Percentiles rank a stretch among this genome's conserved stretches.
Conservation (phyloP, 495 filamentous ascomycete species). For the Patellaria atrata region DNA sequence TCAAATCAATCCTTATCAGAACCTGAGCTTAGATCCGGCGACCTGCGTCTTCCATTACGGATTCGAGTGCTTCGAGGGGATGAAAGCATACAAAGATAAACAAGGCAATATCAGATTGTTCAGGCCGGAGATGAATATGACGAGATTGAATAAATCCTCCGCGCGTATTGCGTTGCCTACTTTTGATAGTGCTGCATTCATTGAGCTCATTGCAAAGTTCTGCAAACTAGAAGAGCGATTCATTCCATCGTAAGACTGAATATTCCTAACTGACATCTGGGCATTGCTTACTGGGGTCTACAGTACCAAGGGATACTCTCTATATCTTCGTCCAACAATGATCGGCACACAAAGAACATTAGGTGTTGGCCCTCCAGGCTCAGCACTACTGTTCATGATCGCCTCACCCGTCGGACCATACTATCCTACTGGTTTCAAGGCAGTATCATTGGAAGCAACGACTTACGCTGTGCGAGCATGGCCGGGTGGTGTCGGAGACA, state of each 20-base stretch:
- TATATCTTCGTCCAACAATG: constrained; percentile 91
- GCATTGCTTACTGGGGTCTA: constrained; percentile 9
- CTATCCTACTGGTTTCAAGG: constrained; percentile 96
- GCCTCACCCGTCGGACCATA: constrained; percentile 95
- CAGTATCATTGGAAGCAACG: constrained; percentile 82
- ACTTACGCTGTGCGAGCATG: constrained; percentile 91
- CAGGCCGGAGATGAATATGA: constrained; percentile 95
- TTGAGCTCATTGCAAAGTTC: constrained; percentile 65
- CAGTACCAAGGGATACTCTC: constrained; percentile 63
- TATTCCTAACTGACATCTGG: background rate
- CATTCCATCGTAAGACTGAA: constrained; percentile 51
- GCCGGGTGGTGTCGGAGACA: constrained; percentile 93
- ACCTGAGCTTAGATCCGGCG: constrained; percentile 87
- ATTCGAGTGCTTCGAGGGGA: constrained; percentile 93
- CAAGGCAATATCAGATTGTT: constrained; percentile 67
- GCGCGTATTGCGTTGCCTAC: constrained; percentile 83
- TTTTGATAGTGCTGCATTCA: constrained; percentile 55
- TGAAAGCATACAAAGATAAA: constrained; percentile 91
- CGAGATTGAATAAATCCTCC: constrained; percentile 74
- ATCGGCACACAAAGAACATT: constrained; percentile 92
- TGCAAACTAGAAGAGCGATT: constrained; percentile 71
- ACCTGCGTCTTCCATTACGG: constrained; percentile 98
- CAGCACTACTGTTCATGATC: constrained; percentile 83
- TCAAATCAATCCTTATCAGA: constrained; percentile 82
- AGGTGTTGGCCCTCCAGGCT: constrained; percentile 80